Percentiles rank a stretch among this genome's conserved stretches.
Conservation (phyloP, 106 monocot genomes). For the Allium fistulosum region DNA sequence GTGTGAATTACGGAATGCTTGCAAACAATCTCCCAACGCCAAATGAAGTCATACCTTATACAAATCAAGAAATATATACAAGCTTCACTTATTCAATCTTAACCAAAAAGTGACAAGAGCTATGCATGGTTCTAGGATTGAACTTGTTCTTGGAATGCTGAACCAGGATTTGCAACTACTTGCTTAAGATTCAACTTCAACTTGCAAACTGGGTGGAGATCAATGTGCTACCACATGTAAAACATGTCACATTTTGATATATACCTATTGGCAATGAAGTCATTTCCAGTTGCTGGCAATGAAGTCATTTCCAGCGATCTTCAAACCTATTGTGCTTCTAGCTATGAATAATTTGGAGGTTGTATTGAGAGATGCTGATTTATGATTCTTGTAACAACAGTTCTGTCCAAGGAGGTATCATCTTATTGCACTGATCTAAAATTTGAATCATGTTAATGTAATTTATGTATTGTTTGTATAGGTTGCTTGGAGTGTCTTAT, state of each 20-base stretch:
- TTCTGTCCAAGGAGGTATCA: neutral
- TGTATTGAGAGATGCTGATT: neutral
- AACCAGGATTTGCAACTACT: conserved; percentile 14
- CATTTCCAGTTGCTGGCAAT: neutral
- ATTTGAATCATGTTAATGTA: neutral
- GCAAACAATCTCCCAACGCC: conserved; percentile 26
- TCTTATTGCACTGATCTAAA: neutral
- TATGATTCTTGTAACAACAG: conserved; percentile 1
- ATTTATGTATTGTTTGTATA: neutral
- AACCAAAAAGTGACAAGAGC: conserved; percentile 11
- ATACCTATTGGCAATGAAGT: neutral
- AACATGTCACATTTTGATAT: neutral
- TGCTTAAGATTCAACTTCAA: conserved; percentile 8
- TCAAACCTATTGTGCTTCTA: neutral
- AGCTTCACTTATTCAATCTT: conserved; percentile 20
- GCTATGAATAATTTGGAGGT: conserved; percentile 6
- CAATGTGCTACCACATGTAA: conserved; percentile 9
- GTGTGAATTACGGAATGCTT: conserved; percentile 27
- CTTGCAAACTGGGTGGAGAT: conserved; percentile 12
- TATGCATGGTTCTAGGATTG: conserved; percentile 12
- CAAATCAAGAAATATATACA: conserved; percentile 11
- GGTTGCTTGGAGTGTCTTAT: conserved; percentile 5
- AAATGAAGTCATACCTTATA: conserved; percentile 11
- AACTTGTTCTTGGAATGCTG: conserved; percentile 10
- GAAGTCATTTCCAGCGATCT: conserved; percentile 4